These are phyloP conservation scores for Colletotrichum australisinense DNA, from an alignment of 2,329 filamentous ascomycete species.

Conservation along the genomic window DNA sequence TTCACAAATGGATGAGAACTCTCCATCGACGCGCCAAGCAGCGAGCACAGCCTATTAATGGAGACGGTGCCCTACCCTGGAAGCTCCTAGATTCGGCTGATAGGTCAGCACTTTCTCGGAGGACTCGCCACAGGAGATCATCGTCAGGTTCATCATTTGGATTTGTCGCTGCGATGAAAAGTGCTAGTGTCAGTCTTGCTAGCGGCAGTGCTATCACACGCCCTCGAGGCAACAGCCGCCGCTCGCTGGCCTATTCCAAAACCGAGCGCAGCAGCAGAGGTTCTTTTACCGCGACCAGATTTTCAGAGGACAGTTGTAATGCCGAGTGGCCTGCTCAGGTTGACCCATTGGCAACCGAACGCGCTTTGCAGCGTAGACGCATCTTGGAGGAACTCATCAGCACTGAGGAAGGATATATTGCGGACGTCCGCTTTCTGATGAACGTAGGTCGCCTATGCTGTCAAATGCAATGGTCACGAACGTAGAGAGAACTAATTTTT, in stretches of 20 bases:
- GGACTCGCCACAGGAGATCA: constrained; percentile 63
- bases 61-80: constrained; percentile 47
- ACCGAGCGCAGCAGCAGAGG: constrained; percentile 72
- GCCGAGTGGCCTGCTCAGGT: constrained; percentile 63
- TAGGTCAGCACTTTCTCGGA: constrained; percentile 37
- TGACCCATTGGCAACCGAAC: constrained; percentile 77
- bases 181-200: constrained; percentile 81
- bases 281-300: constrained; percentile 68
- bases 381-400: constrained; percentile 87
- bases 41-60: constrained; percentile 44
- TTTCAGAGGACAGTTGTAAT: constrained; percentile 74
- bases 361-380: constrained; percentile 80
- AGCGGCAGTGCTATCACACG: constrained; percentile 76
- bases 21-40: constrained; percentile 69
- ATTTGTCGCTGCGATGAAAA: constrained; percentile 84
- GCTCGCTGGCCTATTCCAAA: constrained; percentile 65
- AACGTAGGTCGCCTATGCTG: constrained; percentile 68
- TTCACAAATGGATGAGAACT: constrained; percentile 79
- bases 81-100: constrained; percentile 44
- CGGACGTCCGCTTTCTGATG: constrained; percentile 86
- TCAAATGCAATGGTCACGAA: neutral
- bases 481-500: constrained; percentile 20
- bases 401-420: constrained; percentile 90
- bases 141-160: constrained; percentile 82
- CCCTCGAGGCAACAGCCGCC: constrained; percentile 63